A percentile compares a stretch with the other conserved stretches of the same genome.
These are phyloP conservation scores for Starmerella khaoyaiensis DNA, from an alignment of 805 yeast species.

Conservation along the genomic window DNA sequence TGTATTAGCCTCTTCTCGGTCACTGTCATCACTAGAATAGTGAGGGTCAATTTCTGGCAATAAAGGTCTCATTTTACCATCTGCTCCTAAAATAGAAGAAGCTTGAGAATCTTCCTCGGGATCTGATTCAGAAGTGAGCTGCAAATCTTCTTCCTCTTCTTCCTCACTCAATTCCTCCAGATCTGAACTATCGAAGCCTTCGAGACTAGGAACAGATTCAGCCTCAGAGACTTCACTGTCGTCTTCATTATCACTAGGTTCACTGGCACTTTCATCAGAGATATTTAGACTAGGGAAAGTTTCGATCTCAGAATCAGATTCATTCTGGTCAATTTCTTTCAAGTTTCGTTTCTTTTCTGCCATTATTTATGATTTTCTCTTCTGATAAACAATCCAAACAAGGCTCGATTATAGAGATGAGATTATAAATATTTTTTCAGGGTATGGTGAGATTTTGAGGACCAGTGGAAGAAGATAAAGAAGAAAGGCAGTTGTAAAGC, in stretches of 20 bases:
- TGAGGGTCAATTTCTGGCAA: conserved; percentile 86
- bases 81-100: conserved; percentile 33
- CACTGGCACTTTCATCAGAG: conserved; percentile 6
- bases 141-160: conserved; percentile 32
- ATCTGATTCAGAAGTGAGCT: conserved; percentile 25
- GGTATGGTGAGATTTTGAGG: too few species aligned
- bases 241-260: neutral
- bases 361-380: too few species aligned
- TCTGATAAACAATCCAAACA: too few species aligned
- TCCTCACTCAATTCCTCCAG: conserved; percentile 19
- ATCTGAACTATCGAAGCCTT: conserved; percentile 20
- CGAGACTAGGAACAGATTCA: conserved; percentile 7
- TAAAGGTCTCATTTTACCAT: conserved; percentile 66
- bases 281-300: conserved; percentile 12
- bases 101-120: conserved; percentile 20
- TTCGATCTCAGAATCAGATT: conserved; percentile 10
- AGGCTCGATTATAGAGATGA: too few species aligned
- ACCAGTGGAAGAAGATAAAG: too few species aligned
- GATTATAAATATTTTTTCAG: conserved; percentile 8
- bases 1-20: conserved; percentile 65
- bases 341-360: conserved; percentile 10
- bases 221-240: conserved; percentile 4
- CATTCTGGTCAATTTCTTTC: conserved; percentile 1
- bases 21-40: conserved; percentile 92
- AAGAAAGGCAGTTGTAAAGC: too few species aligned